These are phyloP conservation scores for Osmozyma mogii DNA, from an alignment of 805 yeast species.

Conservation along the genomic window DNA sequence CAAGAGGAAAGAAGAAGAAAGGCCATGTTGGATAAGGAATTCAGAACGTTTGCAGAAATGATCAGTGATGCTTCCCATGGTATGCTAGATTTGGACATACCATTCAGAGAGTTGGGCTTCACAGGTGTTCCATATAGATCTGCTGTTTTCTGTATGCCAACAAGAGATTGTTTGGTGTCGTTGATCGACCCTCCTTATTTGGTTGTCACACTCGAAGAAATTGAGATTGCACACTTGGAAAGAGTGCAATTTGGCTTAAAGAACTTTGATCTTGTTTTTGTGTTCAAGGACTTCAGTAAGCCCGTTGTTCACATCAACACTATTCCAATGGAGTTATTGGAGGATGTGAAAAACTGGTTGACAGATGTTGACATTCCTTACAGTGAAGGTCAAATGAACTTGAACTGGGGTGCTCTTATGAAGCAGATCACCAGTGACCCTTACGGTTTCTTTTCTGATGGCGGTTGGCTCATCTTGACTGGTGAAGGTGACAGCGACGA, in stretches of 20 bases:
- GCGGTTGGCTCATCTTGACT: constrained; percentile 94
- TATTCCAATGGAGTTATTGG: constrained; percentile 86
- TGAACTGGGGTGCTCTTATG: constrained; percentile 95
- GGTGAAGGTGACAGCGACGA: constrained; percentile 75
- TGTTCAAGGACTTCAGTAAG: constrained; percentile 80
- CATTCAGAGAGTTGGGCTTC: constrained; percentile 94
- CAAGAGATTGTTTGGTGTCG: constrained; percentile 93
- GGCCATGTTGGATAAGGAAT: constrained; percentile 84
- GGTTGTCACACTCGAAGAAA: constrained; percentile 84
- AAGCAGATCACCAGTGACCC: constrained; percentile 90
- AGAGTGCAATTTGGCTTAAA: constrained; percentile 95
- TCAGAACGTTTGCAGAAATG: constrained; percentile 79
- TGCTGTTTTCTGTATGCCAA: constrained; percentile 91
- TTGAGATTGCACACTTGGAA: constrained; percentile 92
- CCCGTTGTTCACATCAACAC: constrained; percentile 92
- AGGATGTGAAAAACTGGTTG: constrained; percentile 91
- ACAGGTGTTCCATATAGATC: constrained; percentile 96
- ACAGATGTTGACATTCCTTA: constrained; percentile 96
- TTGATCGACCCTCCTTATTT: constrained; percentile 91
- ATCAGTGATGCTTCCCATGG: constrained; percentile 87
- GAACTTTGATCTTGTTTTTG: constrained; percentile 95
- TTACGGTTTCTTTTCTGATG: constrained; percentile 83
- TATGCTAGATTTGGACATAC: constrained; percentile 79
- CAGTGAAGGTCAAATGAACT: constrained; percentile 90
- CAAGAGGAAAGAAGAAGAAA: constrained; percentile 96